A percentile compares a stretch with the other conserved stretches of the same genome.
Conservation (phyloP, 1,284 basidiomycete species). For the Rhizoctonia solani region DNA sequence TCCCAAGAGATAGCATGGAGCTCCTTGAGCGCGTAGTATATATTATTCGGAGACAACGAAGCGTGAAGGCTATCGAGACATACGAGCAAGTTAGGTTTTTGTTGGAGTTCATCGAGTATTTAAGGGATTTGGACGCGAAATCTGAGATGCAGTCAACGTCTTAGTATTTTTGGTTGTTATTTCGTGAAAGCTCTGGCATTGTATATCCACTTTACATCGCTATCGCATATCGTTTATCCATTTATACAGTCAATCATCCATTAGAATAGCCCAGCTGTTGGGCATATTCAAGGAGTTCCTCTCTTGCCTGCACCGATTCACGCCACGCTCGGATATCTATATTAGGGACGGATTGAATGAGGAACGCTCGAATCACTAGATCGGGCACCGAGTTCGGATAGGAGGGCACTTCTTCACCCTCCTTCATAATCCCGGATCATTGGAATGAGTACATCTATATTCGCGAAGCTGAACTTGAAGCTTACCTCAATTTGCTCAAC, state of each 20-base stretch:
- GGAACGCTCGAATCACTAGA: slow-evolving; percentile 12
- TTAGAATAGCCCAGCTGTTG: background rate
- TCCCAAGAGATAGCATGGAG: slow-evolving; percentile 56
- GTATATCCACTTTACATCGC: background rate
- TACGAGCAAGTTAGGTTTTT: slow-evolving; percentile 90
- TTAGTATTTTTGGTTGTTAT: background rate
- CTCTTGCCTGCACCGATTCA: slow-evolving; percentile 11
- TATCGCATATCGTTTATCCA: background rate
- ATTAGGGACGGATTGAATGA: slow-evolving; percentile 25
- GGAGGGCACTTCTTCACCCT: background rate
- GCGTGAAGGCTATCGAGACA: slow-evolving; percentile 87
- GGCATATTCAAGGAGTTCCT: slow-evolving; percentile 11
- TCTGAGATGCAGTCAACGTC: background rate
- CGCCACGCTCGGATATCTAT: slow-evolving; percentile 19
- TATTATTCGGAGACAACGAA: slow-evolving; percentile 74
- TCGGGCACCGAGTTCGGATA: background rate
- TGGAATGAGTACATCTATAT: background rate
- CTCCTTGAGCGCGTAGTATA: slow-evolving; percentile 75
- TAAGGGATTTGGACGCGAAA: slow-evolving; percentile 48
- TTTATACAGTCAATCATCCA: background rate
- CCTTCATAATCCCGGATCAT: background rate
- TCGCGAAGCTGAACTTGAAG: background rate
- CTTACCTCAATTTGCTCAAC: slow-evolving; percentile 13
- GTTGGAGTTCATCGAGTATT: slow-evolving; percentile 73
- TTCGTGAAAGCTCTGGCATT: background rate